Evolutionary conservation across 2,329 filamentous ascomycete genomes (phyloP).

Genomic region (Talaromyces sp.): DNA sequence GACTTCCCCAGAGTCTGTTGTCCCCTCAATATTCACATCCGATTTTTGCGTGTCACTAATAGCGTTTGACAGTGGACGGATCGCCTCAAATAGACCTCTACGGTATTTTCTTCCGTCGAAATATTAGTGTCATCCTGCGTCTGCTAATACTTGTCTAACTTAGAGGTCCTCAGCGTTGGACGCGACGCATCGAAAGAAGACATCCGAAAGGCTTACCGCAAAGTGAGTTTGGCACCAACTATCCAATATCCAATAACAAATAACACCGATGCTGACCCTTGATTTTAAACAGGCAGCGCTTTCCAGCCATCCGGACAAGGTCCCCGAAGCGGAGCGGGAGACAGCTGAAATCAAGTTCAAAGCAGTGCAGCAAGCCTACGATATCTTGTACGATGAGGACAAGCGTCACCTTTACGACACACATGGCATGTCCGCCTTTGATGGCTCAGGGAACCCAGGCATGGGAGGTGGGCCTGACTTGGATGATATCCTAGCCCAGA

Average conservation of each 20-base stretch:
- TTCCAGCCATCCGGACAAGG: conserved; percentile 91
- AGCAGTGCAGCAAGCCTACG: conserved; percentile 86
- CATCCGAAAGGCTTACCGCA: conserved; percentile 94
- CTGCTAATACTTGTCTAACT: neutral
- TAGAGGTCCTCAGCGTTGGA: conserved; percentile 74
- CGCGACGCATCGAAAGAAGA: conserved; percentile 68
- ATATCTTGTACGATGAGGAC: conserved; percentile 93
- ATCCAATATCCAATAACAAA: neutral
- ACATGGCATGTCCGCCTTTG: conserved; percentile 94
- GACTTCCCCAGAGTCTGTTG: conserved; percentile 1
- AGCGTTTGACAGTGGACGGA: conserved; percentile 4
- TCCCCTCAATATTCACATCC: neutral
- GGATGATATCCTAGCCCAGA: conserved; percentile 87
- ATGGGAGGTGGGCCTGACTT: conserved; percentile 63
- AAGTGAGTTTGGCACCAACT: conserved; percentile 49
- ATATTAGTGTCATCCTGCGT: neutral
- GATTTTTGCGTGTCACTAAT: neutral
- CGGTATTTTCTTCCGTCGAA: conserved; percentile 34
- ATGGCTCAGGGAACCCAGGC: conserved; percentile 64
- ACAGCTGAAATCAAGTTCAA: conserved; percentile 92
- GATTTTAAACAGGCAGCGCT: conserved; percentile 62
- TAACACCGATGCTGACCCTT: conserved; percentile 7
- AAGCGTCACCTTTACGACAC: conserved; percentile 88
- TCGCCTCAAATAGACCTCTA: conserved; percentile 53
- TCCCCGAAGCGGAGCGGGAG: conserved; percentile 74